Base-by-base conservation (phyloP, 129 eudicot species). In the Flaveria ramosissima region DNA sequence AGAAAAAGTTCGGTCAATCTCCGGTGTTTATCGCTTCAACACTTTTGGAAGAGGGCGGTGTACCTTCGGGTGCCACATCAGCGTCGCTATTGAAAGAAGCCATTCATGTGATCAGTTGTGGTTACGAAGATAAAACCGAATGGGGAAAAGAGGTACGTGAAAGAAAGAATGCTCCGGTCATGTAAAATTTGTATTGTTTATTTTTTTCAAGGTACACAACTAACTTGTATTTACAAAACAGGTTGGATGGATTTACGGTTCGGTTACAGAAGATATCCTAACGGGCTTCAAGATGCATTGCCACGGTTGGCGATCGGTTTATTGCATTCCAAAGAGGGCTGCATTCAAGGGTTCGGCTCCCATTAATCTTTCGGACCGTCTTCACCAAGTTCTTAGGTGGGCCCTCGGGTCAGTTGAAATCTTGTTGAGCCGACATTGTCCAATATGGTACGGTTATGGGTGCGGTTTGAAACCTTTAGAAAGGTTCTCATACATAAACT, bases 51-150 rank as follows among this genome's bases (percentile, higher is more conserved):
- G 90, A 92, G 0, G 97, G 97, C 7, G 92, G 97, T 59, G 87
- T 83, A 64, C 92, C 90, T 61, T 87, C 86, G 0, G 97, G 90
- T 11, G 90, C 90, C 47, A 48, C 87, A 70, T 86, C 92, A 13
- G 95, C 97, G 17, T 87, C 97, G n/a, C 95, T 89, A 71, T 81
- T 92, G 82, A 92, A 92, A 86, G 97, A 92, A 87, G 97, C 97
- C 77, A 92, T 92, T 61, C 97, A 92, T 82, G 97, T 89, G 26
- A 91, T 91, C 30, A 91, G 97, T 68, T 91, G 97, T 42, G 97
- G 97, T 60, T 91, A 92, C 78, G 97, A 92, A 83, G 97, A 92
- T 70, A 92, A 92, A 85, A 85, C 95, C 14, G 97, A 92, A 62
- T 92, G 97, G 97, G 97, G 97, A 19, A 92, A 92, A 87, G 97